Evolutionary conservation across 257 asterid species (phyloP).

Genomic region (Anisodus acutangulus): DNA sequence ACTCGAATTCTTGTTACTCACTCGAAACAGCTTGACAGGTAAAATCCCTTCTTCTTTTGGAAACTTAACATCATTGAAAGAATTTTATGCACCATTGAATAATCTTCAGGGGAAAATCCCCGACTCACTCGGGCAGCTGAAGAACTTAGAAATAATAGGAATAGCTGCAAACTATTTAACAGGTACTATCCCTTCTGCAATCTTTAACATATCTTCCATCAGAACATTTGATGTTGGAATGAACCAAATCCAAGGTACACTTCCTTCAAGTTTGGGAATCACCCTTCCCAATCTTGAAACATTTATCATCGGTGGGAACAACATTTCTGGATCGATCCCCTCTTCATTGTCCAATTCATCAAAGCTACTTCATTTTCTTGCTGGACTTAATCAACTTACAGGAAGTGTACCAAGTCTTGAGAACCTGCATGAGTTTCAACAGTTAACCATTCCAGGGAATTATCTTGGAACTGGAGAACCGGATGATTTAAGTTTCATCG

Average conservation of each 20-base stretch:
- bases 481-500: slow-evolving; percentile 35
- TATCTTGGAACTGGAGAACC: slow-evolving; percentile 29
- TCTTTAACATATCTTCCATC: slow-evolving; percentile 38
- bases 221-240: slow-evolving; percentile 29
- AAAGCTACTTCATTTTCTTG: slow-evolving; percentile 9
- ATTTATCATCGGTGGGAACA: slow-evolving; percentile 33
- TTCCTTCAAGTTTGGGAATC: slow-evolving; percentile 29
- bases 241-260: slow-evolving; percentile 29
- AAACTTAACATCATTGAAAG: slow-evolving; percentile 35
- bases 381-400: slow-evolving; percentile 21
- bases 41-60: slow-evolving; percentile 38
- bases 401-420: slow-evolving; percentile 37
- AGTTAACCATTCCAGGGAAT: slow-evolving; percentile 26
- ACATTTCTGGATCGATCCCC: slow-evolving; percentile 35
- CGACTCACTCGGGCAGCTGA: slow-evolving; percentile 28
- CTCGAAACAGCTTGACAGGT: slow-evolving; percentile 35
- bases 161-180: slow-evolving; percentile 34
- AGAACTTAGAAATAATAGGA: slow-evolving; percentile 27
- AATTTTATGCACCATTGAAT: slow-evolving; percentile 32
- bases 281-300: slow-evolving; percentile 28
- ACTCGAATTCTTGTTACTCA: slow-evolving; percentile 25
- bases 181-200: slow-evolving; percentile 30
- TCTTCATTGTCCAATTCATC: slow-evolving; percentile 30
- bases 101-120: slow-evolving; percentile 36
- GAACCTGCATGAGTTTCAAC: slow-evolving; percentile 31